phyloP scores from a whole-genome alignment of 345 rosid genomes.

The Camelina laxa region DNA sequence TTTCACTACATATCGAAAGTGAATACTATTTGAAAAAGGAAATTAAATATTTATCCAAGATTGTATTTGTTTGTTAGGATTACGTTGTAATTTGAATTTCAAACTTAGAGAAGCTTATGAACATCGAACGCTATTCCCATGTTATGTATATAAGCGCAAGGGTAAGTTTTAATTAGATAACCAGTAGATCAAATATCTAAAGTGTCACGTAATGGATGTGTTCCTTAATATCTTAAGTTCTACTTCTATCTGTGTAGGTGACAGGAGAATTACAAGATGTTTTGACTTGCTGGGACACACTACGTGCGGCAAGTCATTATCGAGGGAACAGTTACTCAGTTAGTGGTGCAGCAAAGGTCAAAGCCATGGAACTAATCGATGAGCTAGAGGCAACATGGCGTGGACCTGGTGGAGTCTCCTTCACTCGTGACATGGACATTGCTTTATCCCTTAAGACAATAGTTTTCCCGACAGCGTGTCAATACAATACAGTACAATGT shows the following conservation, averaged over 20 bases:
- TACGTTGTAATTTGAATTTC: too few relatives aligned
- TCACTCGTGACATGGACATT: constrained; percentile 82
- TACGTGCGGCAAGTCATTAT: constrained; percentile 77
- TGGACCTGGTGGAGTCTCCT: constrained; percentile 88
- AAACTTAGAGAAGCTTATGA: constrained; percentile 91
- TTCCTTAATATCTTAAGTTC: constrained; percentile 5
- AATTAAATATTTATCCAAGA: too few relatives aligned
- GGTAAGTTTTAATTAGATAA: constrained; percentile 41
- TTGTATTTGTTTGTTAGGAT: too few relatives aligned
- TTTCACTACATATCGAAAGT: too few relatives aligned
- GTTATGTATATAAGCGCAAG: constrained; percentile 98
- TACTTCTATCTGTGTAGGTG: constrained; percentile 52
- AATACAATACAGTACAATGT: constrained; percentile 74
- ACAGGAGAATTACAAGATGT: constrained; percentile 77
- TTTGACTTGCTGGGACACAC: constrained; percentile 79
- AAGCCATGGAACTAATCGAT: constrained; percentile 90
- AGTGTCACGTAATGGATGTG: background rate
- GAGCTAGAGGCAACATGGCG: constrained; percentile 71
- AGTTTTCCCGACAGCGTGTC: constrained; percentile 69
- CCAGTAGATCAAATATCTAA: too few relatives aligned
- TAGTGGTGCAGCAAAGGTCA: constrained; percentile 93
- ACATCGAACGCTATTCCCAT: constrained; percentile 84
- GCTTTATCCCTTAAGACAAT: constrained; percentile 84
- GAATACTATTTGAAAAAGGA: too few relatives aligned
- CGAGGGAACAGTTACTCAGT: constrained; percentile 98